Conservation (phyloP, 2,329 filamentous ascomycete genomes). For the Scedosporium apiospermum region DNA sequence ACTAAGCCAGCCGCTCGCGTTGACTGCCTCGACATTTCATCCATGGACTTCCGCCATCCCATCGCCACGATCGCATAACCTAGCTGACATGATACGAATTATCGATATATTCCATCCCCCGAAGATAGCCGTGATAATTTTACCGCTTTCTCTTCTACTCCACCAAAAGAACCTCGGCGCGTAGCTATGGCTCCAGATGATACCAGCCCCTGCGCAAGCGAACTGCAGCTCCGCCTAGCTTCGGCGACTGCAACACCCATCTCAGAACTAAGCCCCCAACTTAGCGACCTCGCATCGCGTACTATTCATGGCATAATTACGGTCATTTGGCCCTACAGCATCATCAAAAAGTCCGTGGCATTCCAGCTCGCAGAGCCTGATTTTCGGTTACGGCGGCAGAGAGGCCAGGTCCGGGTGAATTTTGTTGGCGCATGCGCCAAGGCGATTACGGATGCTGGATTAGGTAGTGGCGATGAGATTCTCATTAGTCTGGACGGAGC, state of each 20-base stretch:
- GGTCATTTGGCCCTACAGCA: conserved; percentile 86
- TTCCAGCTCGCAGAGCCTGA: conserved; percentile 80
- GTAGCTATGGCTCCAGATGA: background rate
- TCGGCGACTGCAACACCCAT: conserved; percentile 34
- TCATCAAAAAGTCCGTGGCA: conserved; percentile 61
- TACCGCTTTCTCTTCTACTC: background rate
- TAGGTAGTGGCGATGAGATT: conserved; percentile 74
- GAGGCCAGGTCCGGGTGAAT: conserved; percentile 72
- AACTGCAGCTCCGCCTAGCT: background rate
- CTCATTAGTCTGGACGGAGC: conserved; percentile 59
- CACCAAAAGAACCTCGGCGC: background rate
- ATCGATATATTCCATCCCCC: background rate
- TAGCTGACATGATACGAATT: background rate
- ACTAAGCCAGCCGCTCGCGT: background rate
- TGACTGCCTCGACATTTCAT: background rate
- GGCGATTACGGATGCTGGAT: conserved; percentile 52
- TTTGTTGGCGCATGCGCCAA: conserved; percentile 64
- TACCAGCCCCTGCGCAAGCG: background rate
- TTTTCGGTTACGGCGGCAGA: conserved; percentile 64
- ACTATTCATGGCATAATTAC: conserved; percentile 65
- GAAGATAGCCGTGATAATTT: background rate
- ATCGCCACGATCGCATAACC: background rate
- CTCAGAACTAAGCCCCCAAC: conserved; percentile 41
- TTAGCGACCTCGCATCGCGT: conserved; percentile 28
- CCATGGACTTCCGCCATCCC: background rate